These are phyloP conservation scores for Suillus bovinus DNA, from an alignment of 768 basidiomycete genomes.

Conservation along the genomic window DNA sequence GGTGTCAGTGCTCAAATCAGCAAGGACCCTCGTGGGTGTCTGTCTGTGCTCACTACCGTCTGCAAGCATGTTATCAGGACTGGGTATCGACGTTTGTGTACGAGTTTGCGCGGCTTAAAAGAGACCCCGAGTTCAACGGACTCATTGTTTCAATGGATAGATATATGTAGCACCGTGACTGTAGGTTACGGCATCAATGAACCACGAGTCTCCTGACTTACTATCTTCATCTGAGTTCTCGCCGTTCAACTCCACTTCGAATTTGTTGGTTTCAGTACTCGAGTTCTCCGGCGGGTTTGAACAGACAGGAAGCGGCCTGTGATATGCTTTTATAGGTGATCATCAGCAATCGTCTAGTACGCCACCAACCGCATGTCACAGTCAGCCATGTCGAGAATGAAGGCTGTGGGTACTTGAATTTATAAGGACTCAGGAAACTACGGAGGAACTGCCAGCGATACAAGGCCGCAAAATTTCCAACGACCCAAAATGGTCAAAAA, in stretches of 20 bases:
- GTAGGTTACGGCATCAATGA: constrained; percentile 15
- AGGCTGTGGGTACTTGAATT: background rate
- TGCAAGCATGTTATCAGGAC: constrained; percentile 28
- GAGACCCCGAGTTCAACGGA: constrained; percentile 20
- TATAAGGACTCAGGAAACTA: constrained; percentile 4
- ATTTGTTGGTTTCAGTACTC: constrained; percentile 7
- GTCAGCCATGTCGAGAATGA: background rate
- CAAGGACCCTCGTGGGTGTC: constrained; percentile 1
- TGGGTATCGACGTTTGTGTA: constrained; percentile 23
- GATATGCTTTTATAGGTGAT: background rate
- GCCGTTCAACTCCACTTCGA: constrained; percentile 11
- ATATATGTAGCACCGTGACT: constrained; percentile 11
- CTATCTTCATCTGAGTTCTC: constrained; percentile 15
- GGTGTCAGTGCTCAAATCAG: constrained; percentile 19
- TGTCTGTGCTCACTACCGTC: background rate
- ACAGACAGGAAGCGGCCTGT: constrained; percentile 6
- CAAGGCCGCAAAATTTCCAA: constrained; percentile 9
- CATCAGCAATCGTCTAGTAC: constrained; percentile 5
- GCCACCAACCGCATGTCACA: constrained; percentile 1
- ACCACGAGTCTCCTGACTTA: constrained; percentile 15
- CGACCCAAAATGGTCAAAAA: constrained; percentile 5
- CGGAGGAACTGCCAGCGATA: constrained; percentile 8
- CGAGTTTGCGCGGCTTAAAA: constrained; percentile 11
- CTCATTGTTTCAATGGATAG: constrained; percentile 13
- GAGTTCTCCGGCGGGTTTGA: constrained; percentile 5